Conservation (phyloP, 441 rosid species). For the Dalechampia spathulata region DNA sequence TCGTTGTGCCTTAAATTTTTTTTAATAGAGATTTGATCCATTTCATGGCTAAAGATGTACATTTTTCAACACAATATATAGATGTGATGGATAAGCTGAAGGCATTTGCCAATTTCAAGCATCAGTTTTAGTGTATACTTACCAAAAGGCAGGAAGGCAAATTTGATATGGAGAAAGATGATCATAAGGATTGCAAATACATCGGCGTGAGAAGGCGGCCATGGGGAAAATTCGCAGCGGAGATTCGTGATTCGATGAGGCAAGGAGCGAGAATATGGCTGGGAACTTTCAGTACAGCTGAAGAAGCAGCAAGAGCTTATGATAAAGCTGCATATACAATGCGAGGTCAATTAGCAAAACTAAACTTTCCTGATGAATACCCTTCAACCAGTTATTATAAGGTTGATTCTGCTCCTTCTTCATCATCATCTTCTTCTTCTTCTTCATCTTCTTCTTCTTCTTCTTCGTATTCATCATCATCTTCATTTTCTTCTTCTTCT, state of each 20-base stretch:
- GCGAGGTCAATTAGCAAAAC: constrained; percentile 66
- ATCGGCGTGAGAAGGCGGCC: constrained; percentile 85
- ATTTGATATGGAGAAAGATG: constrained; percentile 20
- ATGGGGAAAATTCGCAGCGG: constrained; percentile 74
- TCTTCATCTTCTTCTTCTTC: neutral
- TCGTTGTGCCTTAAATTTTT: too few species aligned
- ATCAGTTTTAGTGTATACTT: too few species aligned
- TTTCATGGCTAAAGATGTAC: neutral
- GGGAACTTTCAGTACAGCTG: constrained; percentile 73
- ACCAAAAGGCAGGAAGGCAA: too few species aligned
- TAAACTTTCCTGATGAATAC: constrained; percentile 51
- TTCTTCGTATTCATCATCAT: neutral
- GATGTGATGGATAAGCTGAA: neutral
- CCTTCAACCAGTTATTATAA: constrained; percentile 11
- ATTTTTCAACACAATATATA: constrained; percentile 18
- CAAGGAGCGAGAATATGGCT: constrained; percentile 78
- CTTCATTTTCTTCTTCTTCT: constrained; percentile 4
- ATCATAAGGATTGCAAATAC: constrained; percentile 27
- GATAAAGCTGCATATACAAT: constrained; percentile 66
- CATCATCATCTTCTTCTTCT: constrained; percentile 21
- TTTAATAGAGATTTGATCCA: constrained; percentile 1
- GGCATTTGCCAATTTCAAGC: neutral
- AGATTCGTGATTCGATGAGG: constrained; percentile 76
- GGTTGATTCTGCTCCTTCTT: constrained; percentile 12
- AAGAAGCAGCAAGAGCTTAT: constrained; percentile 79